Base-by-base conservation (phyloP, 306 rosid species). In the Arachis stenosperma region DNA sequence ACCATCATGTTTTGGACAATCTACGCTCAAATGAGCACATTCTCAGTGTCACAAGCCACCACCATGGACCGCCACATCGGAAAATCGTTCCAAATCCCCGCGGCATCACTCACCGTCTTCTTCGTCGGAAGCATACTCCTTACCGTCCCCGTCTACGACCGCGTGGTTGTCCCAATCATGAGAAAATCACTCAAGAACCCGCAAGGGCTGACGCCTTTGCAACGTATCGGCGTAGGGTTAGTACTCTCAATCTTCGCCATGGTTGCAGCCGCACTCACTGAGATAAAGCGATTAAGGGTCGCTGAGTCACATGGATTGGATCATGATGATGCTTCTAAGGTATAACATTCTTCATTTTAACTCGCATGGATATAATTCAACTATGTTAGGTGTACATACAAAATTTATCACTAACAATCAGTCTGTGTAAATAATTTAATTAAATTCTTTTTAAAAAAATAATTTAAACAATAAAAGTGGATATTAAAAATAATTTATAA, bases 1-100 rank as follows among this genome's bases (percentile, higher is more conserved):
- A 84, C 92, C 36, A 89, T 93, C 9, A 78, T 90, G 46, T 90
- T 93, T 51, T 93, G 96, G 97, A 87, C 93, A 4, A 75, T 87
- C 7, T 83, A 90, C 48, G 97, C 97, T 42, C 98, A 93, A 74
- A 88, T 93, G 93, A 84, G 87, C 11, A 93, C 97, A 17, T 90
- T 93, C 79, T 90, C 93, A 0, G 96, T 90, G 0, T 78, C 92
- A 30, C 98, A 93, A 69, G 95, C 98, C 8, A 69, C 88, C 61
- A 90, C 96, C 70, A 86, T 90, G 88, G 67, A 93, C 81, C 96
- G 91, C 67, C 87, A 81, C 77, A 75, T 93, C 0, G 98, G 96
- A 15, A 85, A 80, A 46, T 79, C 89, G 0, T 93, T 90, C 39
- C 57, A 81, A 13, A 93, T 93, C 58, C 98, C 98, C 0, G 71